Conservation (phyloP, 768 basidiomycete species). For the Lentinula lateritia region DNA sequence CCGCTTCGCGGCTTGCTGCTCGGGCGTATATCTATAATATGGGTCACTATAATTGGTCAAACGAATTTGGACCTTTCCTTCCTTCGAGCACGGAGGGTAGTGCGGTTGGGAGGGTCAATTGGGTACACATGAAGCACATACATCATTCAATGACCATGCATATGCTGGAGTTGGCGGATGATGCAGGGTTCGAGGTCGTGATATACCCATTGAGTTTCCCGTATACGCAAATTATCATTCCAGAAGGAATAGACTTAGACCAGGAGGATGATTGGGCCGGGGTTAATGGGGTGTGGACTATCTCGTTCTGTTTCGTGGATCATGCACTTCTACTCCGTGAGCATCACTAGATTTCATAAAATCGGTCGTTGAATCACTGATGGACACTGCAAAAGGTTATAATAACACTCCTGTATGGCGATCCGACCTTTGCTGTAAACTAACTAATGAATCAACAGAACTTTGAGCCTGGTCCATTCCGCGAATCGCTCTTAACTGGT, state of each 20-base stretch:
- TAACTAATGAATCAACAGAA: conserved; percentile 12
- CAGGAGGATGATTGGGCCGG: conserved; percentile 51
- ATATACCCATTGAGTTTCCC: conserved; percentile 47
- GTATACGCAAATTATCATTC: conserved; percentile 47
- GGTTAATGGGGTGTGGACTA: conserved; percentile 52
- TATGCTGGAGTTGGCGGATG: conserved; percentile 33
- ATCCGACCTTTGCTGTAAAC: background rate
- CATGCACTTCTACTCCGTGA: conserved; percentile 60
- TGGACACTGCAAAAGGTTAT: conserved; percentile 30
- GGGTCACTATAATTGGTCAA: conserved; percentile 45
- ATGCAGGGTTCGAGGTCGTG: conserved; percentile 24
- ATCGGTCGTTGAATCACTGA: background rate
- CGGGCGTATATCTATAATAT: conserved; percentile 60
- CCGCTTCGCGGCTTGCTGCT: conserved; percentile 28
- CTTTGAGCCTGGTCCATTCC: conserved; percentile 26
- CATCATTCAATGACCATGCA: conserved; percentile 55
- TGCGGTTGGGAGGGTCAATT: conserved; percentile 45
- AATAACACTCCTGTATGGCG: conserved; percentile 26
- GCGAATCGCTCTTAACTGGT: conserved; percentile 44
- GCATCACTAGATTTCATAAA: conserved; percentile 20
- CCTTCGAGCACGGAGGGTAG: conserved; percentile 14
- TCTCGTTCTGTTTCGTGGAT: conserved; percentile 66
- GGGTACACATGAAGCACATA: conserved; percentile 52
- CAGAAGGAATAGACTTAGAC: conserved; percentile 29
- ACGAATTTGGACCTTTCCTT: conserved; percentile 53